Percentiles rank a stretch among this genome's conserved stretches.
These are phyloP conservation scores for Lepidium africanum DNA, from an alignment of 345 rosid species.

Conservation along the genomic window DNA sequence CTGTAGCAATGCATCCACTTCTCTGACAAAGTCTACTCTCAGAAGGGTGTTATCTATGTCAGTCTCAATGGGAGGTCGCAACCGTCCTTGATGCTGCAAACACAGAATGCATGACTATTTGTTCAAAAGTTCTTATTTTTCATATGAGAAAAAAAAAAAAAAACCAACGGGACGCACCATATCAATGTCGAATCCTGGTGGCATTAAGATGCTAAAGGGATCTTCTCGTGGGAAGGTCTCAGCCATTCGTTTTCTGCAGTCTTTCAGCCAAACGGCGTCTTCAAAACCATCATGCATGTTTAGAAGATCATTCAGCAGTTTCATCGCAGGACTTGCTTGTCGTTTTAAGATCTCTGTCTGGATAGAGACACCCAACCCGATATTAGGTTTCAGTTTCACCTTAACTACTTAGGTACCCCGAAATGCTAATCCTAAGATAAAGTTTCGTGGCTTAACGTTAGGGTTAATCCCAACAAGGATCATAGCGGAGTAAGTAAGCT, in stretches of 20 bases:
- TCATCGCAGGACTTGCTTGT: constrained; percentile 92
- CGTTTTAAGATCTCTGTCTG: constrained; percentile 61
- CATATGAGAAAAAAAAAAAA: neutral
- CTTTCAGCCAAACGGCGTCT: constrained; percentile 74
- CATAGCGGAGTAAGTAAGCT: neutral
- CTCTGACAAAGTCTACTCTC: constrained; percentile 86
- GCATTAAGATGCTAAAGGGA: constrained; percentile 81
- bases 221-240: constrained; percentile 81
- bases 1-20: constrained; percentile 67
- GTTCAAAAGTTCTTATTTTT: neutral
- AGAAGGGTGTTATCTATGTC: constrained; percentile 60
- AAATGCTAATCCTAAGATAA: neutral
- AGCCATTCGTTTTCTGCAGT: constrained; percentile 69
- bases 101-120: neutral
- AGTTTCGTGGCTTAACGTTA: neutral
- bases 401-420: neutral
- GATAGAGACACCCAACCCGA: neutral
- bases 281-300: constrained; percentile 81
- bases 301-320: constrained; percentile 75
- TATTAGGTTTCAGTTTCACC: constrained; percentile 14
- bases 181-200: constrained; percentile 73
- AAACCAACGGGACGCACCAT: constrained; percentile 41
- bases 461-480: neutral
- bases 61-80: constrained; percentile 45
- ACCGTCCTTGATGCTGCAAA: constrained; percentile 67